A percentile compares a stretch with the other conserved stretches of the same genome.
Evolutionary conservation across 192 early-diverging fungal genomes (phyloP).

Genomic region (Linderina pennispora): DNA sequence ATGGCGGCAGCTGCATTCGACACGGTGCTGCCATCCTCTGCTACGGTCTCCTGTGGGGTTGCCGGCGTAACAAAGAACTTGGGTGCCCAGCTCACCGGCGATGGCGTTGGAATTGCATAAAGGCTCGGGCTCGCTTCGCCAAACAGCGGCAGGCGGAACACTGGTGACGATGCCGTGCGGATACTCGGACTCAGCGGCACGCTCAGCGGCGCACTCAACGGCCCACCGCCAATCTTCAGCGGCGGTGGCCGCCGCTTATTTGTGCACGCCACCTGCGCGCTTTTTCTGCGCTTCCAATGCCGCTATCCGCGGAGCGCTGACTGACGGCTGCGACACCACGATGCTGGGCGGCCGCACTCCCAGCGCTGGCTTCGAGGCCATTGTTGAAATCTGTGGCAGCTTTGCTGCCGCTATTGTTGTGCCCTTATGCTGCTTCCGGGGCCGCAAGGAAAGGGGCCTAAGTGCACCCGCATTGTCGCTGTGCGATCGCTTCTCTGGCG

Average conservation of each 20-base stretch:
- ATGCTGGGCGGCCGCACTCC: no score
- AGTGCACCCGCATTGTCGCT: no score
- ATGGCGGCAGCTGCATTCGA: conserved; percentile 18
- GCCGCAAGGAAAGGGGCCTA: no score
- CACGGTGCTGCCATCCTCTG: background rate
- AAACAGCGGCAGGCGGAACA: conserved; percentile 2
- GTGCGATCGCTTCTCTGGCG: no score
- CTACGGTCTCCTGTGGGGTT: conserved; percentile 7
- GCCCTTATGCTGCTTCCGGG: no score
- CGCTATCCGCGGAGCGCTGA: no score
- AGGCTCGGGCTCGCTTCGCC: conserved; percentile 40
- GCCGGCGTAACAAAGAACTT: conserved; percentile 36
- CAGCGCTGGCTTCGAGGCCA: no score
- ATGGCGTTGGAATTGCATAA: conserved; percentile 21
- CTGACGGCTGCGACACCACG: no score
- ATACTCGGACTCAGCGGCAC: conserved; percentile 1
- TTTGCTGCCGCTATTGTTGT: no score
- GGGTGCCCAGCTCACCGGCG: conserved; percentile 24
- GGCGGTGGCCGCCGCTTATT: background rate
- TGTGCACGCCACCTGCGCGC: no score
- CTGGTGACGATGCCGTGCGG: background rate
- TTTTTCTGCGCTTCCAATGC: no score
- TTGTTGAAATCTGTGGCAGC: no score
- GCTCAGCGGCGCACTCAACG: background rate
- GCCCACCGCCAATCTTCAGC: background rate